Conservation (phyloP, 257 asterid species). For the Fraxinus pennsylvanica region DNA sequence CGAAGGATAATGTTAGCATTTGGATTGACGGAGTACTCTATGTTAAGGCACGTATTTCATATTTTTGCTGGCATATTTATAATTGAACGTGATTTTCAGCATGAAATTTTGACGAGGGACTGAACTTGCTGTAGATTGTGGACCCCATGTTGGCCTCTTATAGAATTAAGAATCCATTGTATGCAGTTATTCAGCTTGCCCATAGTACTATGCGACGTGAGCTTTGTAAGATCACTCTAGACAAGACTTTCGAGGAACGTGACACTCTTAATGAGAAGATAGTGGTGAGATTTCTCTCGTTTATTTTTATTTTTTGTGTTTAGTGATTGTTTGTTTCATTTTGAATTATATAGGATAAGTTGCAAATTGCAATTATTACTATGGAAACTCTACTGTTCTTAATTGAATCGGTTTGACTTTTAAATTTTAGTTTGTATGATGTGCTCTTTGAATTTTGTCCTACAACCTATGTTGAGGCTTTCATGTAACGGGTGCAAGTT, state of each 20-base stretch:
- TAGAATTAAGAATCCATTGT: constrained; percentile 82
- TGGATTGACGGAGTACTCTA: constrained; percentile 78
- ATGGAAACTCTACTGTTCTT: too few species aligned
- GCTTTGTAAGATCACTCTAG: constrained; percentile 87
- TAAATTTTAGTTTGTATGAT: too few species aligned
- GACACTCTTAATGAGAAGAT: constrained; percentile 82
- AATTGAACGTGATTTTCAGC: constrained; percentile 17
- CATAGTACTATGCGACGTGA: constrained; percentile 97
- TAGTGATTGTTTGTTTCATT: neutral
- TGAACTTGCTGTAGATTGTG: constrained; percentile 54
- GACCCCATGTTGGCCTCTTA: constrained; percentile 91
- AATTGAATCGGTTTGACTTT: too few species aligned
- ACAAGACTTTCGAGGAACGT: constrained; percentile 87
- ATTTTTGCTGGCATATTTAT: neutral
- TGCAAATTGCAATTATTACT: too few species aligned
- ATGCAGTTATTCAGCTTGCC: constrained; percentile 83
- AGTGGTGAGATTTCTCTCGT: constrained; percentile 52
- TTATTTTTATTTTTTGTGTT: constrained; percentile 4
- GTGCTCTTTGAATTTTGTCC: too few species aligned
- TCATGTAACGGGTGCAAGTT: too few species aligned
- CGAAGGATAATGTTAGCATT: constrained; percentile 89
- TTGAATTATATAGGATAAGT: too few species aligned
- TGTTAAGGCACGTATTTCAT: constrained; percentile 52
- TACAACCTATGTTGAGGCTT: too few species aligned
- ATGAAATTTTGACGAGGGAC: constrained; percentile 12